Base-by-base conservation (phyloP, 441 rosid genomes). In the Pelargonium exstipulatum region DNA sequence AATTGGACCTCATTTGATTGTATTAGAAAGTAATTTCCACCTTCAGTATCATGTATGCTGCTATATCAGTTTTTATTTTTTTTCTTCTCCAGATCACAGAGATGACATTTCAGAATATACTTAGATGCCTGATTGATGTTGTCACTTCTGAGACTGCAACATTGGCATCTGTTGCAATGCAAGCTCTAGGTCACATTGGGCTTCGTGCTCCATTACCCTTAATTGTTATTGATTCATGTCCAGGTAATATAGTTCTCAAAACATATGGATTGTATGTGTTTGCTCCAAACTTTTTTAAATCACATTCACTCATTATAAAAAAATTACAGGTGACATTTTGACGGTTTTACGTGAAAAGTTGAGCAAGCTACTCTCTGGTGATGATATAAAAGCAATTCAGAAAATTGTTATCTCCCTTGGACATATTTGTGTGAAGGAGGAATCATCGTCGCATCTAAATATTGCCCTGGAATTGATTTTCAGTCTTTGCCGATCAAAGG, bases 121-220 rank as follows among this genome's bases (percentile, higher is more conserved):
- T 95, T 71, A 89, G 81, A 83, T 87, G 87, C 79, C 80, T 95
- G 77, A 86, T 82, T 71, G 87, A 79, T 66, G 77, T 85, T 76
- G 97, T 86, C 62, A 87, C 82, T 60, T 83, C 84, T 69, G 97
- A 91, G 81, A 79, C 84, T 64, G 86, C 90, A 65, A 81, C 82
- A 67, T 78, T 95, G 78, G 92, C 97, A 60, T 91, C 97, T 67
- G 83, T 87, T 79, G 96, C 97, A 65, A 90, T 95, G 96, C 88
- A 95, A 90, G 96, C 96, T 64, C 80, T 95, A 65, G 99, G 99
- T 65, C 99, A 95, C 81, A 88, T 92, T 77, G 99, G 97, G 62
- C 71, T 95, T 48, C 81, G 90, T 73, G 82, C 77, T 10, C 77
- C 88, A 69, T 82, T 95, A 78, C 91, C 97, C 76, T 82, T 79